Percentiles rank a stretch among this genome's conserved stretches.
These are phyloP conservation scores for Cymbopogon flexuosus DNA, from an alignment of 202 grass and related monocot genomes.

Conservation along the genomic window DNA sequence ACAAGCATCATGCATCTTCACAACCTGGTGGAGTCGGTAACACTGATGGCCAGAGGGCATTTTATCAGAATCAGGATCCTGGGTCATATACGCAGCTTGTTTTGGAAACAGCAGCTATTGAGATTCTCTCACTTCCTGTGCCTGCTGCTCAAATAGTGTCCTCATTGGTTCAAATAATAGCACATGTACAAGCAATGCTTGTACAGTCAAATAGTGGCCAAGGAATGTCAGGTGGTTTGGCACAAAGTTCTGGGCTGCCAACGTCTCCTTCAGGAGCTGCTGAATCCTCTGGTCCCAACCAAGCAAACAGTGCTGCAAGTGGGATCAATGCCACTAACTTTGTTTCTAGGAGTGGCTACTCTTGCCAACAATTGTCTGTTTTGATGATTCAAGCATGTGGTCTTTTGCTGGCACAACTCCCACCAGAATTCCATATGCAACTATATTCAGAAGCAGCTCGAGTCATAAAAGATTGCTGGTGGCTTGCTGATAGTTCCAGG, in stretches of 20 bases:
- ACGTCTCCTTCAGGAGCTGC: constrained; percentile 68
- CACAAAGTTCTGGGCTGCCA: constrained; percentile 67
- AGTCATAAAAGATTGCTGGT: constrained; percentile 97
- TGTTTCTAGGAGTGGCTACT: constrained; percentile 94
- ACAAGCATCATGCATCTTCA: constrained; percentile 52
- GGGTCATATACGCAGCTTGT: constrained; percentile 96
- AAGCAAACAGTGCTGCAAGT: constrained; percentile 46
- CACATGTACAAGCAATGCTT: constrained; percentile 74
- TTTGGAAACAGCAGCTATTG: constrained; percentile 93
- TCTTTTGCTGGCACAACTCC: constrained; percentile 86
- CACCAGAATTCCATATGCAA: constrained; percentile 87
- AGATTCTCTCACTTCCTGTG: constrained; percentile 87
- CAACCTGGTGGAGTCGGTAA: constrained; percentile 56
- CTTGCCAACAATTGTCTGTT: constrained; percentile 78
- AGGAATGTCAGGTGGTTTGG: constrained; percentile 54
- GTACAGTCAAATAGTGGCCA: constrained; percentile 75
- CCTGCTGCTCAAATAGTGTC: constrained; percentile 71
- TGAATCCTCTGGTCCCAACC: constrained; percentile 57
- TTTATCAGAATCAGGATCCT: constrained; percentile 98
- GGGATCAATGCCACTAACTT: constrained; percentile 68
- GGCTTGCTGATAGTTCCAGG: constrained; percentile 83
- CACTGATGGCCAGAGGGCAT: constrained; percentile 73
- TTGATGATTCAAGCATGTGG: constrained; percentile 99
- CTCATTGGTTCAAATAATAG: constrained; percentile 88
- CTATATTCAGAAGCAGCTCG: constrained; percentile 90